Evolutionary conservation across 306 rosid species (phyloP).

Genomic region (Lathyrus aphaca): DNA sequence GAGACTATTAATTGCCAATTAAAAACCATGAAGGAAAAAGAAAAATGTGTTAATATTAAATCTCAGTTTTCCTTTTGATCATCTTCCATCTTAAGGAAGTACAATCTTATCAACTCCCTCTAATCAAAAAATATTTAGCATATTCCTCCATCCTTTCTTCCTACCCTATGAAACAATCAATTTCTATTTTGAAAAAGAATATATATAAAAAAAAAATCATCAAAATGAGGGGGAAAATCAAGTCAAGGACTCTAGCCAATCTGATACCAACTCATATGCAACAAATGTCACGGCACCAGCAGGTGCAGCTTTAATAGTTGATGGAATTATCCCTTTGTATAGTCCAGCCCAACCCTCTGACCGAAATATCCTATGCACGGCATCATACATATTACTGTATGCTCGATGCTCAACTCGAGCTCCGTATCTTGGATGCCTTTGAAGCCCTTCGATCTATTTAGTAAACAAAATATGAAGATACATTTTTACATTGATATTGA

Average conservation of each 20-base stretch:
- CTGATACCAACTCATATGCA: constrained; percentile 77
- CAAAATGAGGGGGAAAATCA: constrained; percentile 34
- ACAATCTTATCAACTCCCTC: constrained; percentile 33
- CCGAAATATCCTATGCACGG: constrained; percentile 59
- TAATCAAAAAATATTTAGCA: constrained; percentile 16
- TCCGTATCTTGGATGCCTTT: constrained; percentile 90
- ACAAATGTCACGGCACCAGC: constrained; percentile 92
- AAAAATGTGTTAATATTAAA: neutral
- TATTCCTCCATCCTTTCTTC: constrained; percentile 33
- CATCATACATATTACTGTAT: constrained; percentile 76
- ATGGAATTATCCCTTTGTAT: constrained; percentile 87
- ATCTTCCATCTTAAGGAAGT: constrained; percentile 34
- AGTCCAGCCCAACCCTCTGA: constrained; percentile 87
- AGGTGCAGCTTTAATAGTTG: constrained; percentile 93
- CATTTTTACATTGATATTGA: too few species aligned
- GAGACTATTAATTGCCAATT: neutral
- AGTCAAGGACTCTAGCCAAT: constrained; percentile 71
- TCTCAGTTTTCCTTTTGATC: neutral
- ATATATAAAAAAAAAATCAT: constrained; percentile 7
- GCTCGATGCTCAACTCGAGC: constrained; percentile 78
- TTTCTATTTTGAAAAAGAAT: constrained; percentile 45
- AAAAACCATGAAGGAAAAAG: neutral
- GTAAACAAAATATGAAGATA: constrained; percentile 33
- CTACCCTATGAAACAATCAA: constrained; percentile 39
- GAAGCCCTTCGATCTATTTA: constrained; percentile 84